phyloP scores from a whole-genome alignment of 495 filamentous ascomycete genomes.

The Annulohypoxylon nitens region DNA sequence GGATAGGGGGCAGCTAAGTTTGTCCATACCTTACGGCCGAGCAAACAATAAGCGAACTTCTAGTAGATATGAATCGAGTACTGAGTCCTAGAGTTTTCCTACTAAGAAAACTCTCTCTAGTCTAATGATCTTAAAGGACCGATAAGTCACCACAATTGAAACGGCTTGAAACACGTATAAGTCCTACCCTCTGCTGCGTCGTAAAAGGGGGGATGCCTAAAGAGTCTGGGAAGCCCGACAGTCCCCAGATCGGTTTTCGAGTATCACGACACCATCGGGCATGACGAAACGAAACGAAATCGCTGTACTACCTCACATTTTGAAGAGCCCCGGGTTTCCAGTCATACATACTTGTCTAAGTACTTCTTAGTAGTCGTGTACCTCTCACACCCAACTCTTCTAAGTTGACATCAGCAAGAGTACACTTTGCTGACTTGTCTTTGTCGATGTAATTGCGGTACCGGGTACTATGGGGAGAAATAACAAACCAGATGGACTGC shows the following conservation, averaged over 20 bases:
- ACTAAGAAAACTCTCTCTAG: constrained; percentile 8
- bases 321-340: constrained; percentile 37
- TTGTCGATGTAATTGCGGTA: background rate
- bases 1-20: constrained; percentile 37
- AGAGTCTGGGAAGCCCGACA: constrained; percentile 24
- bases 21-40: constrained; percentile 46
- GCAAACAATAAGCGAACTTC: constrained; percentile 38
- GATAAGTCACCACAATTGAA: constrained; percentile 45
- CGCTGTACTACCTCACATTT: constrained; percentile 43
- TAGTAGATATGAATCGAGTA: constrained; percentile 23
- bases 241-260: constrained; percentile 34
- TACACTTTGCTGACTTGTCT: constrained; percentile 1
- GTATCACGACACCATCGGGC: constrained; percentile 48
- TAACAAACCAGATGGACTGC: constrained; percentile 2
- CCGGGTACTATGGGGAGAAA: background rate
- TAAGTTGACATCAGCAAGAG: constrained; percentile 19
- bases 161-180: constrained; percentile 47
- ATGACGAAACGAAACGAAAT: constrained; percentile 50
- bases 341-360: constrained; percentile 27
- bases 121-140: constrained; percentile 39
- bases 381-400: constrained; percentile 6
- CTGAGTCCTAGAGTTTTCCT: constrained; percentile 15
- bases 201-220: constrained; percentile 31
- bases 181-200: constrained; percentile 41
- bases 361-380: constrained; percentile 30